Conservation (phyloP, 1,284 basidiomycete genomes). For the Prillingera fragicola region DNA sequence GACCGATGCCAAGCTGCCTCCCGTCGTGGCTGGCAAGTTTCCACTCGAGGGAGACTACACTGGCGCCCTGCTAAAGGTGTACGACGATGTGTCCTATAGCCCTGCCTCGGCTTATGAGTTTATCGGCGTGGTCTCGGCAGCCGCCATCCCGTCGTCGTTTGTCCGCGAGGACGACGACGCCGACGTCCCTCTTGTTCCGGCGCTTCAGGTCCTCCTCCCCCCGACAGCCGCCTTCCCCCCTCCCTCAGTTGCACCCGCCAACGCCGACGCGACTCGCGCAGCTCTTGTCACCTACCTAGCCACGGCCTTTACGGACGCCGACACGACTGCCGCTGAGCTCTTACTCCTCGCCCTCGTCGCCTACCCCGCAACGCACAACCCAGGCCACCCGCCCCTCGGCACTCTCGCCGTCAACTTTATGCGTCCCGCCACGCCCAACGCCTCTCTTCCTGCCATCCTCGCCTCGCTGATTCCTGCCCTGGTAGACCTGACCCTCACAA, state of each 20-base stretch:
- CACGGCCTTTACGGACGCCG: slow-evolving; percentile 27
- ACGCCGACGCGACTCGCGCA: slow-evolving; percentile 11
- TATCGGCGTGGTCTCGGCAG: slow-evolving; percentile 36
- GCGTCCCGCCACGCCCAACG: slow-evolving; percentile 7
- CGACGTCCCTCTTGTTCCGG: slow-evolving; percentile 28
- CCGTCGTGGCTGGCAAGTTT: slow-evolving; percentile 30
- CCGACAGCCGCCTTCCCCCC: slow-evolving; percentile 6
- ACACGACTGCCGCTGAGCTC: slow-evolving; percentile 35
- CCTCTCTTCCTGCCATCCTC: slow-evolving; percentile 15
- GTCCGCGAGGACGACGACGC: slow-evolving; percentile 25
- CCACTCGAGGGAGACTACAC: slow-evolving; percentile 29
- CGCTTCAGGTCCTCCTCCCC: slow-evolving; percentile 37
- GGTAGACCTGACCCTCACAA: slow-evolving; percentile 30
- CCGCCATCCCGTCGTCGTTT: slow-evolving; percentile 34
- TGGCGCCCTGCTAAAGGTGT: slow-evolving; percentile 46
- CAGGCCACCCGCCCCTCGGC: slow-evolving; percentile 32
- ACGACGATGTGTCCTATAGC: slow-evolving; percentile 38
- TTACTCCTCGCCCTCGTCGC: slow-evolving; percentile 39
- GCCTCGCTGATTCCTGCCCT: slow-evolving; percentile 24
- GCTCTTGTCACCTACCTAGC: slow-evolving; percentile 35
- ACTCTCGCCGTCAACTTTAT: slow-evolving; percentile 40
- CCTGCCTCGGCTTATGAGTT: slow-evolving; percentile 39
- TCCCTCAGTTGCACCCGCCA: neutral
- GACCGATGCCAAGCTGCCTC: slow-evolving; percentile 8
- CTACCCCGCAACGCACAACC: slow-evolving; percentile 29